These are phyloP conservation scores for Komagataella pseudopastoris DNA, from an alignment of 805 yeast genomes.

Conservation along the genomic window DNA sequence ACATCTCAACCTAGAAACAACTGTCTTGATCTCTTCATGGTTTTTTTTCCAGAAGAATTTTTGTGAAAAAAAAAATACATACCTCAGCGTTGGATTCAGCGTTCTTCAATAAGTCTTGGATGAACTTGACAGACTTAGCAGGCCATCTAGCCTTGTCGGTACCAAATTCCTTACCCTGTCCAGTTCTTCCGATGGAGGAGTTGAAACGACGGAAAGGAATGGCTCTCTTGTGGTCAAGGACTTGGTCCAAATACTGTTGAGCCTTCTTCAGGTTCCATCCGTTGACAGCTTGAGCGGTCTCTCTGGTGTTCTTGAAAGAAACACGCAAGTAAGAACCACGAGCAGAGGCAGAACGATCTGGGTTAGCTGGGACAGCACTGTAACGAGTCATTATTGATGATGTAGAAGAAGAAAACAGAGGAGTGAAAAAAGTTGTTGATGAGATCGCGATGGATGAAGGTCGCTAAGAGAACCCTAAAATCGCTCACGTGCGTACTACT, in stretches of 20 bases:
- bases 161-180: constrained; percentile 99
- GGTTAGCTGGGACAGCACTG: constrained; percentile 98
- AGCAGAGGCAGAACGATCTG: constrained; percentile 98
- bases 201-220: constrained; percentile 98
- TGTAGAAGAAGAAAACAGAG: background rate
- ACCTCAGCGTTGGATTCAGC: constrained; percentile 98
- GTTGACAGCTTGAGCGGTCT: constrained; percentile 94
- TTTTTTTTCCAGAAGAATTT: background rate
- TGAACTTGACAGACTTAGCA: constrained; percentile 91
- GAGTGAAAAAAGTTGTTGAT: background rate
- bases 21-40: background rate
- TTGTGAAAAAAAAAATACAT: constrained; percentile 15
- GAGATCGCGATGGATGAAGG: background rate
- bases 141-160: constrained; percentile 99
- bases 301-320: constrained; percentile 99
- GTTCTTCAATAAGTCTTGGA: constrained; percentile 88
- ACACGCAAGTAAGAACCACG: constrained; percentile 99
- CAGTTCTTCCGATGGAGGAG: constrained; percentile 96
- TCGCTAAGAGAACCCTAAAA: background rate
- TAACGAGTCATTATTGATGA: constrained; percentile 80
- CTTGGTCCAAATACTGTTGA: constrained; percentile 90
- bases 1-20: background rate
- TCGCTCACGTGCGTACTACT: background rate
- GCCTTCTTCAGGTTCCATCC: constrained; percentile 98
- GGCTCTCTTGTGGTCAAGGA: constrained; percentile 96